Base-by-base conservation (phyloP, 306 rosid species). In the Prunus padus region DNA sequence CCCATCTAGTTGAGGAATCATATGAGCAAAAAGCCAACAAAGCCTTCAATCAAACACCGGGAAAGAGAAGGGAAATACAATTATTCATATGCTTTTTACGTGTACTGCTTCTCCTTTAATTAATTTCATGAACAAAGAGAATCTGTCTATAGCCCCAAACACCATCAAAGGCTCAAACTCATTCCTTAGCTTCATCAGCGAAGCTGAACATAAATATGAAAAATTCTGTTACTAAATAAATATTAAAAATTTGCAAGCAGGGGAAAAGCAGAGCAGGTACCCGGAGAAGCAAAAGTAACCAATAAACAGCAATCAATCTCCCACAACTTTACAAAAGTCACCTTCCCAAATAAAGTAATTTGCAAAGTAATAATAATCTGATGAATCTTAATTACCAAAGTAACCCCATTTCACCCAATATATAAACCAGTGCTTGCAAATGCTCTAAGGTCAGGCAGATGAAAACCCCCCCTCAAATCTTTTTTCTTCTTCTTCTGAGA, bases 1-100 rank as follows among this genome's bases (percentile, higher is more conserved):
- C 76, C 79, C 90, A 81, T 82, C 42, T 25, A 57, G 78, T 49
- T 74, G 76, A 83, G 77, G 85, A 78, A 76, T 77, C 75, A 84
- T 81, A 77, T 67, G 78, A 76, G 84, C 47, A 69, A 87, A 90
- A 79, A 33, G 49, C 81, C 64, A 64, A 76, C 69, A 49, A 19
- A 5, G 72, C 49, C 82, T 84, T 79, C 77, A 80, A 69, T 80
- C 50, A 72, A 85, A 79, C 84, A 75, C 77, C 74, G 71, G 62
- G 63, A 72, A 65, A 73, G 5, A 61, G 45, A 68, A 72, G 51
- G 55, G 40, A 65, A 70, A 71, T 42, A 55, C 49, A 55, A 82
- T 37, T 19, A 76, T 73, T 10, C 77, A 45, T 26, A 61, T 74
- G 65, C 89, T 74, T 84, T 78, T 40, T 62, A 49, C 74, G 84